Base-by-base conservation (phyloP, 495 filamentous ascomycete species). In the Glarea lozoyensis region DNA sequence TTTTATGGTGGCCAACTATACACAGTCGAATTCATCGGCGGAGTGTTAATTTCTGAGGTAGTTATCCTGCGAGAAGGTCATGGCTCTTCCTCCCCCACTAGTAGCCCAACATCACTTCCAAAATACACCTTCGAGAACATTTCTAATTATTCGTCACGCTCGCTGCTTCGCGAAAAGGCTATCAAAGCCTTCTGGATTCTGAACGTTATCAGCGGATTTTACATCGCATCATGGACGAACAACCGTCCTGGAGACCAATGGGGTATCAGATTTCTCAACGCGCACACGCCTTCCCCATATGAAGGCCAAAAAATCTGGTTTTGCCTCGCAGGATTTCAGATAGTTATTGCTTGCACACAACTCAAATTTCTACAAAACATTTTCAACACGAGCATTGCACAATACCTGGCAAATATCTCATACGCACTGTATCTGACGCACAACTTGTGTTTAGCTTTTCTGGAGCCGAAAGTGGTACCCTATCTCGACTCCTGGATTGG, bases 401-500 rank as follows among this genome's bases (percentile, higher is more conserved):
- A 79, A 51, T 82, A 82, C 50, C 66, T 77, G 11, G 79, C 77
- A 29, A 67, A 72, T 18, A 73, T 79, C 37, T 72, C 69, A 5
- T 78, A 63, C 52, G 65, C 70, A 4, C 66, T 79, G 37, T 80
- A 79, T 35, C 64, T 79, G 22, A 69, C 73, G 20, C 75, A 77
- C 40, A 71, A 68, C 5, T 64, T 70, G 12, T 68, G 78, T 15
- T 58, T 75, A 0, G 64, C 69, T 22, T 64, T 62, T 0, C 51
- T 77, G 18, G 70, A 69, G 21, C 70, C 70, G 45, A 54, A 62
- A 0, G 48, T 71, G 41, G 66, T 69, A 58, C 65, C 66, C 3
- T 59, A 56, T 32, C 63, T 75, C 2, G 38, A 42, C 2, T 2
- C 9, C 4, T 13, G 34, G 7, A 67, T 67, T 0, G 71, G 67